A percentile compares a stretch with the other conserved stretches of the same genome.
Evolutionary conservation across 495 filamentous ascomycete species (phyloP).

Genomic region (Trichoderma asperelloides): DNA sequence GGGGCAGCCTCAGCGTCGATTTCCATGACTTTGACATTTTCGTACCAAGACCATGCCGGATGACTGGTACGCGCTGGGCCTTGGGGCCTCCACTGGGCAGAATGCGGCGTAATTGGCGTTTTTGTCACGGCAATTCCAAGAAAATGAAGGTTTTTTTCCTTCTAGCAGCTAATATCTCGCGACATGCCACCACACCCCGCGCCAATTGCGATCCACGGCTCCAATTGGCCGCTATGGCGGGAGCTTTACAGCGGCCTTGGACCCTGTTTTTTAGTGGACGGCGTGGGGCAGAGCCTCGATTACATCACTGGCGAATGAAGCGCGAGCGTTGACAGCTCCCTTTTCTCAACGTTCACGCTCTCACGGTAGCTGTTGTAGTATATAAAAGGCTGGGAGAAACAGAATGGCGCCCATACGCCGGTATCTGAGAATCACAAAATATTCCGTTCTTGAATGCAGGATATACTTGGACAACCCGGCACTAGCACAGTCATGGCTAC

Average conservation of each 20-base stretch:
- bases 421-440: conserved; percentile 76
- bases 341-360: not conserved
- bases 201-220: not conserved
- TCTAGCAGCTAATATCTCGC: not conserved
- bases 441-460: conserved; percentile 86
- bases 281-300: not conserved
- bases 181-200: not conserved
- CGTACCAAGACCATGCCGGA: conserved; percentile 13
- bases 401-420: conserved; percentile 74
- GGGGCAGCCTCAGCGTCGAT: conserved; percentile 39
- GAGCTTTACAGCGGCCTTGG: not conserved
- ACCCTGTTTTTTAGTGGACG: not conserved
- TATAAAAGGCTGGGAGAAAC: too few relatives aligned
- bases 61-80: not conserved
- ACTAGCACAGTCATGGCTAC: conserved; percentile 70
- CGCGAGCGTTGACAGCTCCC: not conserved
- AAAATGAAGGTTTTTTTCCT: not conserved
- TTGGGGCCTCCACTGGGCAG: not conserved
- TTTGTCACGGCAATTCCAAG: not conserved
- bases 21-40: conserved; percentile 43
- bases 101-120: not conserved
- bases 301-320: not conserved
- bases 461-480: conserved; percentile 91
- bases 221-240: not conserved
- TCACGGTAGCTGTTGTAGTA: not conserved